Percentiles rank a stretch among this genome's conserved stretches.
Conservation (phyloP, 495 filamentous ascomycete species). For the Daldinia caldariorum region DNA sequence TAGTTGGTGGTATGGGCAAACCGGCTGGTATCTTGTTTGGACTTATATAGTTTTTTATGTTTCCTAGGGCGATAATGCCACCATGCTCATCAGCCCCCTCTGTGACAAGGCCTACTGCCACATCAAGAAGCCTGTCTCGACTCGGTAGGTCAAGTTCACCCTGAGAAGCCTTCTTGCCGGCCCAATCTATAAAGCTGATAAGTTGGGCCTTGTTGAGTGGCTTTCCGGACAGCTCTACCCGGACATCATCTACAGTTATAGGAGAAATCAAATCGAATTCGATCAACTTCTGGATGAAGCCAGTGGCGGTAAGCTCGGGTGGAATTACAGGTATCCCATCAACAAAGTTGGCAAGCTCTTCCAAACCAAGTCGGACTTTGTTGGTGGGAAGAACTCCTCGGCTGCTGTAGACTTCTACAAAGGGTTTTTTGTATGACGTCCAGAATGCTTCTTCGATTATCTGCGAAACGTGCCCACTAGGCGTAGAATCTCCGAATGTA, state of each 20-base stretch:
- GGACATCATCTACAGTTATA: constrained; percentile 87
- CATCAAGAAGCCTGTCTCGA: constrained; percentile 73
- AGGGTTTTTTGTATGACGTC: constrained; percentile 81
- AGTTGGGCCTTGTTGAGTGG: constrained; percentile 80
- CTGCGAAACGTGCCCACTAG: constrained; percentile 78
- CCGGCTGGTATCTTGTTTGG: constrained; percentile 78
- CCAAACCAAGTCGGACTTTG: constrained; percentile 79
- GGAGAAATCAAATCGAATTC: constrained; percentile 83
- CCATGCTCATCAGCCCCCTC: constrained; percentile 67
- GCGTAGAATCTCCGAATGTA: constrained; percentile 87
- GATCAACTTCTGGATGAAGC: constrained; percentile 79
- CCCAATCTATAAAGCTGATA: constrained; percentile 83
- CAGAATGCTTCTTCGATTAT: constrained; percentile 95
- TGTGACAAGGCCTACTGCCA: constrained; percentile 80
- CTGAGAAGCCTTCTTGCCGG: constrained; percentile 69
- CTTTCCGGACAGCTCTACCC: constrained; percentile 76
- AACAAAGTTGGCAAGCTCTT: constrained; percentile 84
- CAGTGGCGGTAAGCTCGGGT: constrained; percentile 70
- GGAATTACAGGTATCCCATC: constrained; percentile 90
- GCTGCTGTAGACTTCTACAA: constrained; percentile 88
- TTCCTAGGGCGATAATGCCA: constrained; percentile 77
- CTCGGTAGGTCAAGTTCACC: constrained; percentile 72
- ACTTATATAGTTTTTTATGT: constrained; percentile 77
- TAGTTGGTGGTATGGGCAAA: constrained; percentile 83
- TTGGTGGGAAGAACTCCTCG: constrained; percentile 82